A percentile compares a stretch with the other conserved stretches of the same genome.
These are phyloP conservation scores for Coemansia sp. DNA, from an alignment of 192 early-diverging fungal genomes.

Conservation along the genomic window DNA sequence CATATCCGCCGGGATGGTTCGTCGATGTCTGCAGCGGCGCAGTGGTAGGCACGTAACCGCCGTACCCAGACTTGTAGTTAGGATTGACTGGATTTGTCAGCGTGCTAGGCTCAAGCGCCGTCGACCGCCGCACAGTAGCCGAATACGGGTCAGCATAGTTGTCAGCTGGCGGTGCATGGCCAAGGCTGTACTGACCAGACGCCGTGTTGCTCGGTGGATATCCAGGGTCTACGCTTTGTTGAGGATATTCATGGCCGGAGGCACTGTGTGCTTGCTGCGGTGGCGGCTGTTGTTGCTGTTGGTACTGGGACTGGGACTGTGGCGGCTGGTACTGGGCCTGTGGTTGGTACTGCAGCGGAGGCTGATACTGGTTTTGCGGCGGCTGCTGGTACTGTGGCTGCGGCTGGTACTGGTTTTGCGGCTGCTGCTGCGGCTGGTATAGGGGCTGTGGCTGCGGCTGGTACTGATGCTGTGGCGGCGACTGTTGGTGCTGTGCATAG, in stretches of 20 bases:
- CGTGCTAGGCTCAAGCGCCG: conserved; percentile 19
- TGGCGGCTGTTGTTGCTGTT: not conserved
- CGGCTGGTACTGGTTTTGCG: conserved; percentile 10
- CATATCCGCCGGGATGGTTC: conserved; percentile 16
- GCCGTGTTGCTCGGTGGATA: conserved; percentile 5
- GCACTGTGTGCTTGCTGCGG: conserved; percentile 12
- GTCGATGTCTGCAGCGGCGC: conserved; percentile 22
- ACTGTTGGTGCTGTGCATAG: conserved; percentile 16
- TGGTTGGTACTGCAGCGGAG: conserved; percentile 6
- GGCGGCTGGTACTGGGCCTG: conserved; percentile 10
- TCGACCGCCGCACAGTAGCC: conserved; percentile 22
- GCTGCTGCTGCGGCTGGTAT: not conserved
- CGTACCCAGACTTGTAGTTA: conserved; percentile 40
- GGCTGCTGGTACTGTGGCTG: conserved; percentile 16
- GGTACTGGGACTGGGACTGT: conserved; percentile 4
- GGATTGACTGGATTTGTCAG: conserved; percentile 14
- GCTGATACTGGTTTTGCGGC: conserved; percentile 17
- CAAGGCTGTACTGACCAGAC: conserved; percentile 6
- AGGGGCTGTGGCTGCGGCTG: conserved; percentile 2
- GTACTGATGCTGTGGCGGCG: conserved; percentile 6
- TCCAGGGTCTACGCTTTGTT: conserved; percentile 2
- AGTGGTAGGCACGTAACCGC: conserved; percentile 30
- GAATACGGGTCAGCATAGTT: conserved; percentile 32
- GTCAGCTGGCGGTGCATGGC: conserved; percentile 15
- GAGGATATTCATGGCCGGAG: conserved; percentile 4